Percentiles rank a stretch among this genome's conserved stretches.
These are phyloP conservation scores for Hypoxylon subgilvum DNA, from an alignment of 495 filamentous ascomycete species.

Conservation along the genomic window DNA sequence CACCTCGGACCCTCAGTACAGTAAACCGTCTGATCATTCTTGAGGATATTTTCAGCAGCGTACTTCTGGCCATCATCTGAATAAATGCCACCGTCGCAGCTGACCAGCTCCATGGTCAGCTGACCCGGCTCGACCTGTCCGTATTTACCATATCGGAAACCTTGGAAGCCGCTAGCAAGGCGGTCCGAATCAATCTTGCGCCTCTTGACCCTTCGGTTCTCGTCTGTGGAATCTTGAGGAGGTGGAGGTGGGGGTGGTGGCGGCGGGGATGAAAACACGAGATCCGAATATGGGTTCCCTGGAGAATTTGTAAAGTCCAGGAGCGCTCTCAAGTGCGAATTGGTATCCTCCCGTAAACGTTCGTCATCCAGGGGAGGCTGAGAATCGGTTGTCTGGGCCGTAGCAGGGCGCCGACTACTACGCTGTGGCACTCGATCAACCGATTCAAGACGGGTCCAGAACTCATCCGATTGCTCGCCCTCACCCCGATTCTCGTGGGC, in stretches of 20 bases:
- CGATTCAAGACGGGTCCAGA: conserved; percentile 26
- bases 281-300: conserved; percentile 43
- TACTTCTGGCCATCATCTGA: conserved; percentile 64
- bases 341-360: conserved; percentile 49
- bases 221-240: conserved; percentile 46
- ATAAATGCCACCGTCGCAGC: conserved; percentile 87
- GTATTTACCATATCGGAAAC: conserved; percentile 77
- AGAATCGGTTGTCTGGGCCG: conserved; percentile 6
- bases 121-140: conserved; percentile 82
- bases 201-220: conserved; percentile 67
- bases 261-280: conserved; percentile 34
- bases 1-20: conserved; percentile 83
- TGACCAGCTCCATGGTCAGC: conserved; percentile 82
- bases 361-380: conserved; percentile 37
- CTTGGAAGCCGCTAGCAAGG: conserved; percentile 55
- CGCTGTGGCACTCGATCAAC: conserved; percentile 18
- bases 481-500: conserved; percentile 23
- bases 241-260: conserved; percentile 38
- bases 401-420: conserved; percentile 18
- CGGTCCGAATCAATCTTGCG: conserved; percentile 75
- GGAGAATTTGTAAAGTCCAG: conserved; percentile 48
- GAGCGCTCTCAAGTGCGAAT: conserved; percentile 53
- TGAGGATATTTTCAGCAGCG: conserved; percentile 78
- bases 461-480: conserved; percentile 20
- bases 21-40: conserved; percentile 82